Conservation (phyloP, 2,329 filamentous ascomycete genomes). For the Colletotrichum brevisporum region DNA sequence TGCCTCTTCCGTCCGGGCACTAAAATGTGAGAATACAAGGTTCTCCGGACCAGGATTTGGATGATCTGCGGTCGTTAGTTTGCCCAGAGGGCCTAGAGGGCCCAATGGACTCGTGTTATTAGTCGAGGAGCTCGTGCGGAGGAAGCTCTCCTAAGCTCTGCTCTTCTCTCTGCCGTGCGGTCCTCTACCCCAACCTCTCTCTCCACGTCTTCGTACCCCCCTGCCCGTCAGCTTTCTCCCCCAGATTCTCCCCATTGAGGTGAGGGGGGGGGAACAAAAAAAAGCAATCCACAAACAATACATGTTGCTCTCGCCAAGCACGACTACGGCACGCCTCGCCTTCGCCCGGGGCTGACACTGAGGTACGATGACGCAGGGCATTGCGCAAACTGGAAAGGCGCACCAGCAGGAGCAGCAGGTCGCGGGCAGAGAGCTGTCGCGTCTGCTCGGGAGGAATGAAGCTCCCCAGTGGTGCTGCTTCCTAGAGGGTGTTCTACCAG, state of each 20-base stretch:
- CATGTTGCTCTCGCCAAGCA: slow-evolving; percentile 24
- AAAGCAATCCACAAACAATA: background rate
- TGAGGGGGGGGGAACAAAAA: background rate
- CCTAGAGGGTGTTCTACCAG: background rate
- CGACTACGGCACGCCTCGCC: slow-evolving; percentile 24
- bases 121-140: slow-evolving; percentile 5
- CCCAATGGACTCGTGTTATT: background rate
- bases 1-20: slow-evolving; percentile 1
- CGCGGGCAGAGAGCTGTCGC: background rate
- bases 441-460: slow-evolving; percentile 10
- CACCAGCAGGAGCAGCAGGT: background rate
- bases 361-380: slow-evolving; percentile 33
- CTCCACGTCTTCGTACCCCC: background rate
- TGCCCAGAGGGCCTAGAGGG: background rate
- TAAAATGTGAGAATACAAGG: background rate
- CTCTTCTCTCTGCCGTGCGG: background rate
- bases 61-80: slow-evolving; percentile 4
- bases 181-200: slow-evolving; percentile 1
- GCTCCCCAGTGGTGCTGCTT: background rate
- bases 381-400: slow-evolving; percentile 3
- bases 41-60: background rate
- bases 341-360: slow-evolving; percentile 37
- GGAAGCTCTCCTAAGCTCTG: background rate
- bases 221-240: background rate
- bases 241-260: background rate